A percentile compares a stretch with the other conserved stretches of the same genome.
Conservation (phyloP, 2,329 filamentous ascomycete genomes). For the Pseudogymnoascus sp. region DNA sequence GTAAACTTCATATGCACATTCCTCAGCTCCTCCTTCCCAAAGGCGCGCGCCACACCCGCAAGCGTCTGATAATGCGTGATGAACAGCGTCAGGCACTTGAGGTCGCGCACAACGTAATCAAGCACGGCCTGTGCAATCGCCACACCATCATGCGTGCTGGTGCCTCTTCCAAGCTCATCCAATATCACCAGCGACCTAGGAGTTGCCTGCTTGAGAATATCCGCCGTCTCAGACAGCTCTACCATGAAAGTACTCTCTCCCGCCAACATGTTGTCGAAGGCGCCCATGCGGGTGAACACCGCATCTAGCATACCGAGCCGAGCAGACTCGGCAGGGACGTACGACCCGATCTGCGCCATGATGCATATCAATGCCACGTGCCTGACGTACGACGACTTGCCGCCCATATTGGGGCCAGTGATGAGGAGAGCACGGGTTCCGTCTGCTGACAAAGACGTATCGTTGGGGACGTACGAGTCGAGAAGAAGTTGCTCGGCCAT, state of each 20-base stretch:
- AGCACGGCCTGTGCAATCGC: conserved; percentile 92
- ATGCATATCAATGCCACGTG: conserved; percentile 85
- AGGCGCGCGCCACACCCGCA: conserved; percentile 58
- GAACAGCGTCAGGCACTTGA: conserved; percentile 76
- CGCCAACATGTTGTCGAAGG: conserved; percentile 90
- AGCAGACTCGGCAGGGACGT: conserved; percentile 72
- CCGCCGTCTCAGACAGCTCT: conserved; percentile 83
- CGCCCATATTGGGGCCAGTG: conserved; percentile 97
- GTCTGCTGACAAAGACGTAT: conserved; percentile 61
- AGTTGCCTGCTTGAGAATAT: conserved; percentile 84
- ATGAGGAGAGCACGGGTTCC: conserved; percentile 57
- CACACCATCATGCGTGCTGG: conserved; percentile 89
- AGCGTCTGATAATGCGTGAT: conserved; percentile 97
- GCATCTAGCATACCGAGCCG: conserved; percentile 77
- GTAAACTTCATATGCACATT: conserved; percentile 96
- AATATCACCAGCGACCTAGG: conserved; percentile 80
- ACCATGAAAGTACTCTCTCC: conserved; percentile 98
- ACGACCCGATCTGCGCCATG: conserved; percentile 90
- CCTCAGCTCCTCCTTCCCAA: conserved; percentile 54
- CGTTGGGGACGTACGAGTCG: conserved; percentile 85
- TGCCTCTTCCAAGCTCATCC: conserved; percentile 89
- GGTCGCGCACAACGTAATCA: conserved; percentile 68
- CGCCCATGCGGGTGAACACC: conserved; percentile 90
- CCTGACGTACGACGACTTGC: conserved; percentile 95
- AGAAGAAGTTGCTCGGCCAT: conserved; percentile 90